Evolutionary conservation across 2,329 filamentous ascomycete species (phyloP), one percentile per base, ranked within the genome.

Genomic region (Pseudomassariella vexata): DNA sequence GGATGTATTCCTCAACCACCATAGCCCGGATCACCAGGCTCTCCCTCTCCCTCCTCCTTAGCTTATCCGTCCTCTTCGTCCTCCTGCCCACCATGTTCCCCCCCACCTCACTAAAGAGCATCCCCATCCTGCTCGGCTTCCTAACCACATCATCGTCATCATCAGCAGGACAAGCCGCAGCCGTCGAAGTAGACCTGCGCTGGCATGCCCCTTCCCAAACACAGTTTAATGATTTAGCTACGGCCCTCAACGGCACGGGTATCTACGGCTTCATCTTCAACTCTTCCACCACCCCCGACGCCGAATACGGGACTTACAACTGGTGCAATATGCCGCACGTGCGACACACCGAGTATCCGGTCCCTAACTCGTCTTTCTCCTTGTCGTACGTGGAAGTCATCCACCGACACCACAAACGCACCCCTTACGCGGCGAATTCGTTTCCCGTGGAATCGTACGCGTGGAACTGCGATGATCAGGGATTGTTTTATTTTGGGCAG

Each of bases 291-390:
- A 72, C 73, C 0, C 74, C 82, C 0, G 59, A 66, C 33, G 50
- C 57, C 1, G 45, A 63, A 22, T 81, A 84, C 56, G 75, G 76
- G 5, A 68, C 62, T 2, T 89, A 89, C 57, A 87, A 90, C 55
- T 90, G 71, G 70, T 92, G 85, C 58, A 89, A 92, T 50, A 92
- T 92, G 84, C 85, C 86, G 1, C 86, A 90, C 59, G 81, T 85
- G n/a, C 70, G 84, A 19, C 60, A 55, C 15, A 56, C 57, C 10
- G 82, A 85, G 47, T 92, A 92, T 49, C 55, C 67, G 10, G 66
- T 57, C 38, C 62, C 71, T 0, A 46, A 61, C 2, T 41, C 57
- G 0, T 71, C 70, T n/a, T 87, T 76, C 50, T 64, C 78, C 45
- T 61, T 92, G 30, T 60, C 71, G 47, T 90, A 89, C 51, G 84